phyloP scores from a whole-genome alignment of 495 filamentous ascomycete genomes.

The Penicillium lagena region DNA sequence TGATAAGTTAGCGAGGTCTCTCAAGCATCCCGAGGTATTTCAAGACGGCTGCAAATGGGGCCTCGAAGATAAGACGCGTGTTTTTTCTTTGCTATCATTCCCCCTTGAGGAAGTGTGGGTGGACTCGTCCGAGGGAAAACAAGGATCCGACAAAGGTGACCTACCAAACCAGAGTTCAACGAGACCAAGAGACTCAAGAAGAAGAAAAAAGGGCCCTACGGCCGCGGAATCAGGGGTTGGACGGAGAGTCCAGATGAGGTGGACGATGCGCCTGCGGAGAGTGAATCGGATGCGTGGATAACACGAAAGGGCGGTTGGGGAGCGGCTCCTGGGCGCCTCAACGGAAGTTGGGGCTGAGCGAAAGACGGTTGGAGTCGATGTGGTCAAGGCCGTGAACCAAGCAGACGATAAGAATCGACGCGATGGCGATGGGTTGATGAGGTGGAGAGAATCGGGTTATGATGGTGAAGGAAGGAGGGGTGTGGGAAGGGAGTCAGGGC shows the following conservation, averaged over 20 bases:
- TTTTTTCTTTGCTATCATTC: slow-evolving; percentile 6
- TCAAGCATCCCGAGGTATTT: too few relatives aligned
- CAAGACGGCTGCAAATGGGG: too few relatives aligned
- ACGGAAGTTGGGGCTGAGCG: slow-evolving; percentile 2
- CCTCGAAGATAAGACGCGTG: slow-evolving; percentile 2
- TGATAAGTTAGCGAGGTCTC: slow-evolving; percentile 10
- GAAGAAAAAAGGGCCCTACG: not conserved
- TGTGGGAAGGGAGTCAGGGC: too few relatives aligned
- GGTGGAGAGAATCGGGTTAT: too few relatives aligned
- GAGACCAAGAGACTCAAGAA: not conserved
- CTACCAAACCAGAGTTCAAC: slow-evolving; percentile 14
- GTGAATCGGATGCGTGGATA: not conserved
- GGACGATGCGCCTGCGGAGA: not conserved
- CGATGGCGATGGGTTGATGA: not conserved
- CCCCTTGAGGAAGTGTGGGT: slow-evolving; percentile 1
- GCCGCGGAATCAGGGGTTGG: too few relatives aligned
- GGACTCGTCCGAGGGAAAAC: not conserved
- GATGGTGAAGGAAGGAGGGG: too few relatives aligned
- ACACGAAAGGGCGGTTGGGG: too few relatives aligned
- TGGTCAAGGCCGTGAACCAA: too few relatives aligned
- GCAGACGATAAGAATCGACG: too few relatives aligned
- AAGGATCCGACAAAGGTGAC: slow-evolving; percentile 2
- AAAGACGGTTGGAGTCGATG: not conserved
- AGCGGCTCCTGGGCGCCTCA: slow-evolving; percentile 2
- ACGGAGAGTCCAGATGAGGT: too few relatives aligned